A percentile compares a stretch with the other conserved stretches of the same genome.
Conservation (phyloP, 805 yeast genomes). For the Myxozyma neotropica region DNA sequence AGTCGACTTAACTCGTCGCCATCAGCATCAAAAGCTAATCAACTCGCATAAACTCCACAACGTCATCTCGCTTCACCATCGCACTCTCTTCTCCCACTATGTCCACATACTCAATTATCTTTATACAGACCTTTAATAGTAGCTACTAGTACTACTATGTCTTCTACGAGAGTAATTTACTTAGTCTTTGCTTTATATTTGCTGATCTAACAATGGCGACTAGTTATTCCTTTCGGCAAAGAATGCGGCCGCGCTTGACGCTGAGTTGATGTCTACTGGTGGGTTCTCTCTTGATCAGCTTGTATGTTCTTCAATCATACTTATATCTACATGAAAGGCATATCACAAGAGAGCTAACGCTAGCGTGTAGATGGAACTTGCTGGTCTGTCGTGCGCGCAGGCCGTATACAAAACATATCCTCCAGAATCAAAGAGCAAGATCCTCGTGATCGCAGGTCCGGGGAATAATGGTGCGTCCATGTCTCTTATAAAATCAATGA, state of each 20-base stretch:
- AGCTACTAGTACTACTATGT: too few species aligned
- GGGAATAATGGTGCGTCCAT: slow-evolving; percentile 73
- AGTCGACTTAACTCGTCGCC: too few species aligned
- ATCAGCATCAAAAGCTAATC: too few species aligned
- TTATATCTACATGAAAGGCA: too few species aligned
- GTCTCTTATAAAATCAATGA: too few species aligned
- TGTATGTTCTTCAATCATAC: slow-evolving; percentile 42
- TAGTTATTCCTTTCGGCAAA: slow-evolving; percentile 38
- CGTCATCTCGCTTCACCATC: too few species aligned
- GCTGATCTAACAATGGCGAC: not conserved
- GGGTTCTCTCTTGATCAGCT: slow-evolving; percentile 83
- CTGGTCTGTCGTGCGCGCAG: slow-evolving; percentile 93
- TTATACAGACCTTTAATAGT: too few species aligned
- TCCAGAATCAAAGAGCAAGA: slow-evolving; percentile 47
- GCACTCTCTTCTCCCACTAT: too few species aligned
- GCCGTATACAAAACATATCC: slow-evolving; percentile 74
- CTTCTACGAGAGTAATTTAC: too few species aligned
- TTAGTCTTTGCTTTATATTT: too few species aligned
- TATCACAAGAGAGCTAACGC: not conserved
- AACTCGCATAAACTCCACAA: too few species aligned
- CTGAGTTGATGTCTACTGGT: slow-evolving; percentile 81
- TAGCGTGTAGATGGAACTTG: slow-evolving; percentile 75
- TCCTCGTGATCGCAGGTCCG: slow-evolving; percentile 84
- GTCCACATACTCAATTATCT: too few species aligned
- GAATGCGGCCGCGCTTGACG: slow-evolving; percentile 76